phyloP scores from a whole-genome alignment of 2,329 filamentous ascomycete genomes.

The Fusarium sp. region DNA sequence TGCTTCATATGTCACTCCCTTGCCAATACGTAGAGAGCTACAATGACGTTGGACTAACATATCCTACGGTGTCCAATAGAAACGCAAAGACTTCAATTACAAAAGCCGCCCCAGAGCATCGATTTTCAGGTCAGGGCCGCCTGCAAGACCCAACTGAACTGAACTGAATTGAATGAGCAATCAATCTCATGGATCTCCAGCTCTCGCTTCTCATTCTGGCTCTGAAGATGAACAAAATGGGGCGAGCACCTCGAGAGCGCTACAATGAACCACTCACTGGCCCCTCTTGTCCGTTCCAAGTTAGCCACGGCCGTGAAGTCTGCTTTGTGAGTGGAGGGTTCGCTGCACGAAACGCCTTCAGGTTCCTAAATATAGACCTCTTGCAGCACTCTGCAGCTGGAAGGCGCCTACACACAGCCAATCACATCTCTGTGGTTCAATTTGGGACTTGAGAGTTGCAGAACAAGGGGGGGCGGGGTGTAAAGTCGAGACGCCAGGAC shows the following conservation, averaged over 20 bases:
- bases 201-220: background rate
- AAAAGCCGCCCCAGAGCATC: slow-evolving; percentile 10
- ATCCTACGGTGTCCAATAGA: slow-evolving; percentile 26
- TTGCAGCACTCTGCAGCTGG: slow-evolving; percentile 32
- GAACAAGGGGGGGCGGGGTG: slow-evolving; percentile 20
- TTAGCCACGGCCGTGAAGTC: slow-evolving; percentile 32
- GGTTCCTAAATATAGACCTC: slow-evolving; percentile 50
- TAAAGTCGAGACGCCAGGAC: slow-evolving; percentile 12
- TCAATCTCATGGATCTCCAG: slow-evolving; percentile 20
- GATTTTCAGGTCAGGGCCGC: slow-evolving; percentile 12
- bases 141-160: slow-evolving; percentile 11
- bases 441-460: slow-evolving; percentile 42
- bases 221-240: slow-evolving; percentile 27
- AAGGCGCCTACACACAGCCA: slow-evolving; percentile 48
- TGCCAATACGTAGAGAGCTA: slow-evolving; percentile 14
- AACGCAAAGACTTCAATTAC: background rate
- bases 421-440: slow-evolving; percentile 42
- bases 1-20: slow-evolving; percentile 17
- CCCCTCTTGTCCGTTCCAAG: slow-evolving; percentile 32
- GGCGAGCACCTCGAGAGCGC: slow-evolving; percentile 25
- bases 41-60: background rate
- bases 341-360: slow-evolving; percentile 43
- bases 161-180: background rate
- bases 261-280: slow-evolving; percentile 40
- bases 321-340: slow-evolving; percentile 38